Evolutionary conservation across 2,329 filamentous ascomycete genomes (phyloP).

Genomic region (Teratosphaeria pseudoeucalypti): DNA sequence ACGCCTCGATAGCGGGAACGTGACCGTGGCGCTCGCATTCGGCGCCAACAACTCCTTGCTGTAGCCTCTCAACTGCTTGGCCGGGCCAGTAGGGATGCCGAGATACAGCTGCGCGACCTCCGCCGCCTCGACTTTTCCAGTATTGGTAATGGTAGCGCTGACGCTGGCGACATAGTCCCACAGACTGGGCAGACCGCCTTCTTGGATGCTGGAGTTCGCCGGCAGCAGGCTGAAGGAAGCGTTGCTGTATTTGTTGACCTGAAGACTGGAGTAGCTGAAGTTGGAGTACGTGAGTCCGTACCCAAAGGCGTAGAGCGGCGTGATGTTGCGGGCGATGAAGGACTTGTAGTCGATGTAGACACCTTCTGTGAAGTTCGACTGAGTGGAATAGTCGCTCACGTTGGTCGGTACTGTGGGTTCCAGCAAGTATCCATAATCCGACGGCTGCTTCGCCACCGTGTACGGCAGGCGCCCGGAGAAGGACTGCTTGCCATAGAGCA

Average conservation of each 20-base stretch:
- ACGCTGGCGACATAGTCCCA: slow-evolving; percentile 55
- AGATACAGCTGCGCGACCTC: slow-evolving; percentile 70
- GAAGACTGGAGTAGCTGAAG: slow-evolving; percentile 62
- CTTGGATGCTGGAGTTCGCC: slow-evolving; percentile 9
- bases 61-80: slow-evolving; percentile 63
- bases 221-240: slow-evolving; percentile 9
- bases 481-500: slow-evolving; percentile 71
- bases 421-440: slow-evolving; percentile 59
- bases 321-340: slow-evolving; percentile 56
- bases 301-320: slow-evolving; percentile 71
- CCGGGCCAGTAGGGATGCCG: slow-evolving; percentile 62
- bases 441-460: slow-evolving; percentile 59
- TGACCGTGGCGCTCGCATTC: slow-evolving; percentile 56
- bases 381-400: slow-evolving; percentile 48
- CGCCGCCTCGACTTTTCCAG: slow-evolving; percentile 52
- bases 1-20: slow-evolving; percentile 59
- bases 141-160: slow-evolving; percentile 62
- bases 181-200: slow-evolving; percentile 42
- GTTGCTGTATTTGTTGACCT: slow-evolving; percentile 64
- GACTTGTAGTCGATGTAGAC: slow-evolving; percentile 73
- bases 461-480: slow-evolving; percentile 60
- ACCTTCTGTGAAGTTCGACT: slow-evolving; percentile 65
- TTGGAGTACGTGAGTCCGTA: slow-evolving; percentile 72
- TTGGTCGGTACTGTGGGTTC: slow-evolving; percentile 48
- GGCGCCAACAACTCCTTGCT: slow-evolving; percentile 63